A percentile compares a stretch with the other conserved stretches of the same genome.
Evolutionary conservation across 2,329 filamentous ascomycete genomes (phyloP).

Genomic region (Intubia oerlemansii): DNA sequence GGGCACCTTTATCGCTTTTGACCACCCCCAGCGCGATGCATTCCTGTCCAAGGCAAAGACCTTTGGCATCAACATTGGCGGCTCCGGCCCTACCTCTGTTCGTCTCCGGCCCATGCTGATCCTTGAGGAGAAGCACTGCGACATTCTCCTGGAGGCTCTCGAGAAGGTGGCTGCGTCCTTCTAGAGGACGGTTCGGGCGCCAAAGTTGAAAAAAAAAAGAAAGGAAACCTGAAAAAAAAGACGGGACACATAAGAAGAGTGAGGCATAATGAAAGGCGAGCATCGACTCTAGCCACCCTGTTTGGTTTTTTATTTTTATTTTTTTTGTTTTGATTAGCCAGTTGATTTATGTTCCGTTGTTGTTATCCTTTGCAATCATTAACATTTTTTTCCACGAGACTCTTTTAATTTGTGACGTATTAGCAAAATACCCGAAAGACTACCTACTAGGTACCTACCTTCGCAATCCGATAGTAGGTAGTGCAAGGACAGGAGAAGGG

Average conservation of each 20-base stretch:
- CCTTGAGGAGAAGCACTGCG: constrained; percentile 79
- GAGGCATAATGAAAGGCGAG: background rate
- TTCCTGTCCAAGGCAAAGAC: constrained; percentile 62
- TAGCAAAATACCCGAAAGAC: too few relatives aligned
- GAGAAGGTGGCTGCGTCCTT: constrained; percentile 46
- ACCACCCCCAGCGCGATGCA: constrained; percentile 58
- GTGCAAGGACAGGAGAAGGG: too few relatives aligned
- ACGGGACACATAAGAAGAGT: background rate
- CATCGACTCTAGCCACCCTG: too few relatives aligned
- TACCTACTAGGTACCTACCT: too few relatives aligned
- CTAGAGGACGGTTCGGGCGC: background rate
- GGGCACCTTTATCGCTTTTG: constrained; percentile 87
- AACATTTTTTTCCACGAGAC: too few relatives aligned
- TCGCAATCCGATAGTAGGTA: too few relatives aligned
- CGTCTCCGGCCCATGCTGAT: constrained; percentile 75
- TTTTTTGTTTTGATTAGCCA: too few relatives aligned
- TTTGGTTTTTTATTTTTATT: too few relatives aligned
- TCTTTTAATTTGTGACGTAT: too few relatives aligned
- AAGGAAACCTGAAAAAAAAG: background rate
- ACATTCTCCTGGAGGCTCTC: constrained; percentile 58
- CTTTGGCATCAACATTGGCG: constrained; percentile 72
- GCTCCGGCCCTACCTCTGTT: constrained; percentile 54
- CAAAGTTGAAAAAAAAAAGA: too few relatives aligned
- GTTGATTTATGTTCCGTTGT: too few relatives aligned
- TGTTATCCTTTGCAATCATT: too few relatives aligned